A percentile compares a stretch with the other conserved stretches of the same genome.
Evolutionary conservation across 106 monocot species (phyloP).

Genomic region (Phalaenopsis aphrodite): DNA sequence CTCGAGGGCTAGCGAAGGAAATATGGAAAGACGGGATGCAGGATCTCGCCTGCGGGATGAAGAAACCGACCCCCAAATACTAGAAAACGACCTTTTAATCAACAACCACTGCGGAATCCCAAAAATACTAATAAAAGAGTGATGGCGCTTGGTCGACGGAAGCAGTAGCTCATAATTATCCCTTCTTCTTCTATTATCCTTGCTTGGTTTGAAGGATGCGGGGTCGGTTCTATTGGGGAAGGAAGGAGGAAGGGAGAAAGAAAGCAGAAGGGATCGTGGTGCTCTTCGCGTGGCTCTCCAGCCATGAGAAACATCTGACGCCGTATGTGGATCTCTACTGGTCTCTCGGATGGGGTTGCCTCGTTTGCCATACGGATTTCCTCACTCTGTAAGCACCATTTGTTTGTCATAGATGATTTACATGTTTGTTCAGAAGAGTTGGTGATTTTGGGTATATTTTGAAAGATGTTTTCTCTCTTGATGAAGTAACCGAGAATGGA

Average conservation of each 20-base stretch:
- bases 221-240: constrained; percentile 67
- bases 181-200: not conserved
- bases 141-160: not conserved
- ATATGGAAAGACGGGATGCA: too few species aligned
- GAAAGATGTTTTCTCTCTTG: not conserved
- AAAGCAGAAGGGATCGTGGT: constrained; percentile 58
- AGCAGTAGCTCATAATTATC: not conserved
- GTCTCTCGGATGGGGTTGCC: constrained; percentile 70
- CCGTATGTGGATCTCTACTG: constrained; percentile 56
- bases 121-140: too few species aligned
- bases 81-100: too few species aligned
- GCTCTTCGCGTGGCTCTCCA: constrained; percentile 76
- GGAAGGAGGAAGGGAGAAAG: constrained; percentile 18
- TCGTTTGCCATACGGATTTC: constrained; percentile 75
- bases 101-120: too few species aligned
- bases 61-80: too few species aligned
- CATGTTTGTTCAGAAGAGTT: not conserved
- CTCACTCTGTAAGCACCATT: constrained; percentile 46
- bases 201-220: constrained; percentile 24
- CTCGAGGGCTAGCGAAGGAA: too few species aligned
- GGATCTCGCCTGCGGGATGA: too few species aligned
- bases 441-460: not conserved
- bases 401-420: not conserved
- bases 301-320: constrained; percentile 62
- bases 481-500: not conserved